Conservation (phyloP, 495 filamentous ascomycete species). For the Glonium stellatum region DNA sequence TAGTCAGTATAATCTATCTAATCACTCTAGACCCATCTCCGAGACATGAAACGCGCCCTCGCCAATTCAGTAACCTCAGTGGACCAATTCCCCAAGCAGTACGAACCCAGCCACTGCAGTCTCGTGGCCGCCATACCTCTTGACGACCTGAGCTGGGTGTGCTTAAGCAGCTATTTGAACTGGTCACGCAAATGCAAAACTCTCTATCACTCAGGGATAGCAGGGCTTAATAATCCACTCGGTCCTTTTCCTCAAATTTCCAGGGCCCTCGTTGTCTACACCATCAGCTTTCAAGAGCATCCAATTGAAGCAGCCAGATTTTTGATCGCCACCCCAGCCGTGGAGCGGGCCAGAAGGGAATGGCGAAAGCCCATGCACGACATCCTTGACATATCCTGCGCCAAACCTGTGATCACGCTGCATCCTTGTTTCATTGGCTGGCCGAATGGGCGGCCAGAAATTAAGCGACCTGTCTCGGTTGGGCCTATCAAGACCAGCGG, state of each 20-base stretch:
- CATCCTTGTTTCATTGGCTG: constrained; percentile 2
- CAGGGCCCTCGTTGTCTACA: background rate
- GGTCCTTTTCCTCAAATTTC: background rate
- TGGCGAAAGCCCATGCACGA: background rate
- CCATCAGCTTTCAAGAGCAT: background rate
- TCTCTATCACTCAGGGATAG: background rate
- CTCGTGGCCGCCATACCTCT: background rate
- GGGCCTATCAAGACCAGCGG: background rate
- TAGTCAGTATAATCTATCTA: background rate
- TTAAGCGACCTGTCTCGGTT: background rate
- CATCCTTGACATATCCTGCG: background rate
- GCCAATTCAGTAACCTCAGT: background rate
- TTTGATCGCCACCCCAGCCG: background rate
- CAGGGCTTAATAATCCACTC: background rate
- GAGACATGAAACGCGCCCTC: background rate
- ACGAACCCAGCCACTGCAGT: background rate
- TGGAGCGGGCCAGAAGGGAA: background rate
- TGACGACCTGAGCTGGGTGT: background rate
- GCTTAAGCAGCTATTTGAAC: background rate
- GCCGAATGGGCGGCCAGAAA: background rate
- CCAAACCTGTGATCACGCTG: background rate
- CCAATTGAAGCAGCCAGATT: background rate
- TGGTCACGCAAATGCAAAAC: background rate
- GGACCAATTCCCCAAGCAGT: no score
- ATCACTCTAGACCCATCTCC: background rate